Evolutionary conservation across 805 yeast genomes (phyloP), one percentile per base, ranked within the genome.

Genomic region (Starmerella ratchasimensis): DNA sequence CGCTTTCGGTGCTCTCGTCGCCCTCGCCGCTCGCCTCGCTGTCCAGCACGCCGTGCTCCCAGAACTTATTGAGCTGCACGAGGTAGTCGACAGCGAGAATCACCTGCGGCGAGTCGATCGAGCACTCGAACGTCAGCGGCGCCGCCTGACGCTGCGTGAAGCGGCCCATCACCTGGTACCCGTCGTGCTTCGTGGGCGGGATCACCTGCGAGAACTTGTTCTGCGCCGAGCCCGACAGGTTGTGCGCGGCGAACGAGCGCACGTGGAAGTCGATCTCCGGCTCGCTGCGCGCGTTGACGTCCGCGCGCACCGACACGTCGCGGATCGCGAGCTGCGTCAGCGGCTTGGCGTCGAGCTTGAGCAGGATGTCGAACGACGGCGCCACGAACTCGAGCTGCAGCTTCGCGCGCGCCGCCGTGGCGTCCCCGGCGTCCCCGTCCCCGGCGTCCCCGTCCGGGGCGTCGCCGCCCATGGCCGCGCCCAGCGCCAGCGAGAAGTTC

Each of bases 21-120:
- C 28, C n/a, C 15, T 9, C 28, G 31, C 18, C 13, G 31, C 16
- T 28, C 19, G 8, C 35, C 13, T 32, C 35, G 1, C 9, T 28
- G 1, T 38, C 9, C 4, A 19, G 14, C 9, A 11, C 46, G 0
- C 74, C 80, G 31, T 62, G 63, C 38, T 69, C 75, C n/a, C 64
- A 55, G 53, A 77, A 86, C 0, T 62, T 53, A 45, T 80, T 80
- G 47, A 90, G 51, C 2, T 90, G 81, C 56, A 86, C 71, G 25
- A 88, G 52, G 56, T 82, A 86, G 53, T 86, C 97, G 47, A 90
- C 61, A 0, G 96, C 95, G 21, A 90, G 55, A 34, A 90, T 74
- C 9, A 79, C 68, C 40, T 70, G 71, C 0, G 96, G 96, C 44
- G 77, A 79, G 42, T 82, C 93, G 9, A 88, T 68, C 0, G 83